Base-by-base conservation (phyloP, 495 filamentous ascomycete genomes). In the Pyrenula aspistea region DNA sequence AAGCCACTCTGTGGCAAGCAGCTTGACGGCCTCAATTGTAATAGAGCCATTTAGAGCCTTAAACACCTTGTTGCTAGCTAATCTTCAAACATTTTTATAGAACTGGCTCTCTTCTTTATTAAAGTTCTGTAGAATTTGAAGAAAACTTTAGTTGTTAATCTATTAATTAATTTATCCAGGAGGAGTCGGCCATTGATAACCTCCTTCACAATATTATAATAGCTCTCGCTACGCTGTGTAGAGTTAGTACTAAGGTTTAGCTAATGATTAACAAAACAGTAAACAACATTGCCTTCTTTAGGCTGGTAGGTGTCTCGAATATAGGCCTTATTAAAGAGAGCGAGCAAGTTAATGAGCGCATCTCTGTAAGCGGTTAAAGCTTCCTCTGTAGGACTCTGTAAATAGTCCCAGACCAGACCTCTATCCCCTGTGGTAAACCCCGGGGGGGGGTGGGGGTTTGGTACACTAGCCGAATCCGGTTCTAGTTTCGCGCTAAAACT, bases 261-360 rank as follows among this genome's bases (percentile, higher is more conserved):
- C 22, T 55, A 55, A 23, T 21, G n/a, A 12, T 25, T n/a, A 11
- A 19, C 31, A 10, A 24, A 55, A 10, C n/a, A n/a, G 11, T 12
- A 12, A 24, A 55, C 25, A 23, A 55, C 53, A n/a, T 24, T 23
- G 21, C 31, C 53, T 19, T 55, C 53, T 55, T 55, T 55, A 24
- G 53, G 53, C 10, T 24, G 21, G 21, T 24, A 55, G 25, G 19
- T 55, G n/a, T 55, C 21, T 11, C 22, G 53, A 24, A 55, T 25
- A 55, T 55, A 55, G 21, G 22, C 31, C 12, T 24, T 25, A 11
- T 55, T 24, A 55, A 24, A 3, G 31, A 24, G 53, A 20, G 19
- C 19, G 19, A 55, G 53, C 22, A n/a, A 11, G 3, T 21, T 24
- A 11, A 55, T 10, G 25, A 55, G 22, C 12, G 3, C n/a, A n/a